phyloP scores from a whole-genome alignment of 192 early-diverging fungal species.

The Geranomyces variabilis region DNA sequence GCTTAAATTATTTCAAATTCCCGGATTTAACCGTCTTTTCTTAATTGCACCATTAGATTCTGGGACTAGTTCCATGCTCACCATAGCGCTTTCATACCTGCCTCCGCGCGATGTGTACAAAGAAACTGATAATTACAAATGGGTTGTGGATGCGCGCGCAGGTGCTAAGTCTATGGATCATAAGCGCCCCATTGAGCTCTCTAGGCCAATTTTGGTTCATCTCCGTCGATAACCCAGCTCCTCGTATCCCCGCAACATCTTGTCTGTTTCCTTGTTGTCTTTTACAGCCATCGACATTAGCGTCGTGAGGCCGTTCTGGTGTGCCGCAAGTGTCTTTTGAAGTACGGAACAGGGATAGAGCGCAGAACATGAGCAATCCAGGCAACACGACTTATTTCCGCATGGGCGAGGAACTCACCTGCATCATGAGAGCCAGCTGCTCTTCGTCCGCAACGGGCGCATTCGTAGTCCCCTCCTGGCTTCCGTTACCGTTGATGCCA shows the following conservation, averaged over 20 bases:
- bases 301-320: slow-evolving; percentile 69
- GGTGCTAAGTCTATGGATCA: too few relatives aligned
- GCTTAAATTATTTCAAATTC: too few relatives aligned
- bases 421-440: slow-evolving; percentile 60
- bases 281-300: slow-evolving; percentile 69
- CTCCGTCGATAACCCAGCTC: slow-evolving; percentile 18
- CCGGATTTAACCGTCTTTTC: too few relatives aligned
- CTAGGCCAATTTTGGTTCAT: too few relatives aligned
- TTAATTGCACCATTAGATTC: not conserved
- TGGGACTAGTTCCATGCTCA: not conserved
- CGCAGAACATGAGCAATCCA: too few relatives aligned
- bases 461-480: slow-evolving; percentile 9
- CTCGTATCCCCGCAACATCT: slow-evolving; percentile 38
- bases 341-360: slow-evolving; percentile 9
- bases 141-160: too few relatives aligned
- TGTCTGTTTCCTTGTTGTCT: slow-evolving; percentile 49
- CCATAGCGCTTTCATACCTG: slow-evolving; percentile 1
- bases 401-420: slow-evolving; percentile 35
- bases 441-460: slow-evolving; percentile 62
- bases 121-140: too few relatives aligned
- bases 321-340: slow-evolving; percentile 53
- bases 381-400: too few relatives aligned
- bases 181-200: too few relatives aligned
- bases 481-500: slow-evolving; percentile 44
- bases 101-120: too few relatives aligned